A percentile compares a stretch with the other conserved stretches of the same genome.
phyloP scores from a whole-genome alignment of 1,284 basidiomycete species.

The Golubevia sp. region DNA sequence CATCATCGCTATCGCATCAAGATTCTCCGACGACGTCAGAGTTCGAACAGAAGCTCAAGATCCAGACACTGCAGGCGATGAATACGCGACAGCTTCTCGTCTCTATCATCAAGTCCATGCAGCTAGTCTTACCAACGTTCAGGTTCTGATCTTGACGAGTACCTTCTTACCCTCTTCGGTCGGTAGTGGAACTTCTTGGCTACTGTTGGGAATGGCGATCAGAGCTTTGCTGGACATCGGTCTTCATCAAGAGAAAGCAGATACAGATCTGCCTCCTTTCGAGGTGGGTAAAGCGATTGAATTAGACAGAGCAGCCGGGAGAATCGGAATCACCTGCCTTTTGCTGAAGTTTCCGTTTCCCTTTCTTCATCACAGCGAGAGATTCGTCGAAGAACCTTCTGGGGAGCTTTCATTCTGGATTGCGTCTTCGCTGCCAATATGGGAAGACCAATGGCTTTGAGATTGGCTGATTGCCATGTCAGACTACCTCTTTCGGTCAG shows the following conservation, averaged over 20 bases:
- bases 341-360: neutral
- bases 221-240: constrained; percentile 47
- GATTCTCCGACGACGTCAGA: constrained; percentile 37
- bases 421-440: constrained; percentile 47
- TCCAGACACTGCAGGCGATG: constrained; percentile 38
- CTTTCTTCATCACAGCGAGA: neutral
- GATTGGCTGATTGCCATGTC: constrained; percentile 37
- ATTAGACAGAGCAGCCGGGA: constrained; percentile 23
- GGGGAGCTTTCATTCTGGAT: constrained; percentile 45
- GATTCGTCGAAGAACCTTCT: constrained; percentile 24
- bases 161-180: constrained; percentile 44
- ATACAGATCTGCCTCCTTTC: constrained; percentile 32
- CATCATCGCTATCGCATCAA: constrained; percentile 40
- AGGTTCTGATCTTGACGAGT: constrained; percentile 40
- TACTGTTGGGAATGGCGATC: constrained; percentile 44
- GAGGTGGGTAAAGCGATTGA: constrained; percentile 32
- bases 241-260: constrained; percentile 44
- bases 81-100: constrained; percentile 43
- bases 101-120: constrained; percentile 49
- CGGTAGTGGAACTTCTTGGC: constrained; percentile 42
- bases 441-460: constrained; percentile 39
- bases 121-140: constrained; percentile 48
- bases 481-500: constrained; percentile 29
- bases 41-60: constrained; percentile 32
- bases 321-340: neutral